Conservation (phyloP, 225 moss, liverwort and hornwort species). For the Marchantia polymorpha region DNA sequence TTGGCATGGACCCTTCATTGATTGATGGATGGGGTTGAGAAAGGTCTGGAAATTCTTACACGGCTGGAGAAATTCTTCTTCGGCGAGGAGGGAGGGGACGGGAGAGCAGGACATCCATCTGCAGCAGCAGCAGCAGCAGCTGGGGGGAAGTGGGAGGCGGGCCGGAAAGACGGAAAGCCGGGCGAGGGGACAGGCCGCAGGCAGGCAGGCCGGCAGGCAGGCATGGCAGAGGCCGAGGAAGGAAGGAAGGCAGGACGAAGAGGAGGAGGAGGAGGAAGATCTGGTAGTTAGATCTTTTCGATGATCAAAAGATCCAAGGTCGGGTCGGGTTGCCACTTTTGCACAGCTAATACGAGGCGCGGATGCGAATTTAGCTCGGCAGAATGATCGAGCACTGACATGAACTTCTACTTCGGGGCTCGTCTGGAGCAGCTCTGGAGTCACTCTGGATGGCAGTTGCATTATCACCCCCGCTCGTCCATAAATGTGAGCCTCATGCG, state of each 20-base stretch:
- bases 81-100: neutral
- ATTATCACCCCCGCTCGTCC: neutral
- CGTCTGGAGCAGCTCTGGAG: too few species aligned
- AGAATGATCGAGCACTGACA: conserved; percentile 4
- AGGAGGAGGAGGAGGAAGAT: neutral
- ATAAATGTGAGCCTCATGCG: neutral
- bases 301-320: conserved; percentile 11
- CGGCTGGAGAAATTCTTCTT: neutral
- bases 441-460: neutral
- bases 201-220: too few species aligned
- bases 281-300: conserved; percentile 5
- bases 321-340: neutral
- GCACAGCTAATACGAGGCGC: neutral
- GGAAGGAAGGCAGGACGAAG: too few species aligned
- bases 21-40: neutral
- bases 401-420: neutral
- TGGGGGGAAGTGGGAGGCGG: neutral
- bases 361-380: neutral
- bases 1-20: neutral
- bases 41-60: neutral
- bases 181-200: too few species aligned
- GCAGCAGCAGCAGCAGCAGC: neutral
- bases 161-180: too few species aligned
- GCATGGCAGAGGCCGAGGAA: too few species aligned
- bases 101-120: neutral